Percentiles rank a stretch among this genome's conserved stretches.
Evolutionary conservation across 2,329 filamentous ascomycete genomes (phyloP).

Genomic region (Torrubiella hemipterigena): DNA sequence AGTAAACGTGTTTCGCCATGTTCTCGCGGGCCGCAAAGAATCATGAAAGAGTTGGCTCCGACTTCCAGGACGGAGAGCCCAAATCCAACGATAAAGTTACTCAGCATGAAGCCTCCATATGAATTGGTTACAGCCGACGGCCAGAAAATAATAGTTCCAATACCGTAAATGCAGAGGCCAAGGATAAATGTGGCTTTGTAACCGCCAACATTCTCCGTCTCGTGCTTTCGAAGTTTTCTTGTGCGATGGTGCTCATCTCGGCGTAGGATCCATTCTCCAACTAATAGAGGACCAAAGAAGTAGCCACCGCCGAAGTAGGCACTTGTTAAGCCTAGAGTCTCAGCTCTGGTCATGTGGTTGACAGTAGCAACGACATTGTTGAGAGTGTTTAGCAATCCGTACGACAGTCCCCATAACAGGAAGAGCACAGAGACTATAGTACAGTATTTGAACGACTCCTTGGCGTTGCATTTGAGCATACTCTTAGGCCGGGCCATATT

Average conservation of each 20-base stretch:
- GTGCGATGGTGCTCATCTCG: conserved; percentile 49
- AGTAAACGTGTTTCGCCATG: conserved; percentile 67
- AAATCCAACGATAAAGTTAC: conserved; percentile 63
- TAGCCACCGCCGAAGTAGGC: conserved; percentile 63
- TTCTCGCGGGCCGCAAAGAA: conserved; percentile 59
- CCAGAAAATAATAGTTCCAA: conserved; percentile 78
- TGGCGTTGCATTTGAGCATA: conserved; percentile 51
- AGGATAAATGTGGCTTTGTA: conserved; percentile 74
- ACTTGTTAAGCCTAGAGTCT: conserved; percentile 56
- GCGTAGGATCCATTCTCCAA: conserved; percentile 59
- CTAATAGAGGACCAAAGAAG: conserved; percentile 54
- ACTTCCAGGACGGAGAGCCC: conserved; percentile 70
- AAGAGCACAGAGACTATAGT: conserved; percentile 70
- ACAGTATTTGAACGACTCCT: conserved; percentile 60
- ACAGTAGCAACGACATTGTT: conserved; percentile 59
- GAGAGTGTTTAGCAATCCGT: conserved; percentile 72
- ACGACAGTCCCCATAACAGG: conserved; percentile 83
- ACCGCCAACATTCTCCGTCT: conserved; percentile 41
- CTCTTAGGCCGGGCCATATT: conserved; percentile 58
- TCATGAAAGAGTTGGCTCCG: conserved; percentile 63
- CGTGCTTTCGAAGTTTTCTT: conserved; percentile 22
- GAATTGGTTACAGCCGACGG: conserved; percentile 63
- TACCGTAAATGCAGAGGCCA: conserved; percentile 62
- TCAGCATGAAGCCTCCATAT: conserved; percentile 67
- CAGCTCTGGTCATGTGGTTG: conserved; percentile 44